A percentile compares a stretch with the other conserved stretches of the same genome.
Evolutionary conservation across 306 rosid species (phyloP).

Genomic region (Cicer bijugum): DNA sequence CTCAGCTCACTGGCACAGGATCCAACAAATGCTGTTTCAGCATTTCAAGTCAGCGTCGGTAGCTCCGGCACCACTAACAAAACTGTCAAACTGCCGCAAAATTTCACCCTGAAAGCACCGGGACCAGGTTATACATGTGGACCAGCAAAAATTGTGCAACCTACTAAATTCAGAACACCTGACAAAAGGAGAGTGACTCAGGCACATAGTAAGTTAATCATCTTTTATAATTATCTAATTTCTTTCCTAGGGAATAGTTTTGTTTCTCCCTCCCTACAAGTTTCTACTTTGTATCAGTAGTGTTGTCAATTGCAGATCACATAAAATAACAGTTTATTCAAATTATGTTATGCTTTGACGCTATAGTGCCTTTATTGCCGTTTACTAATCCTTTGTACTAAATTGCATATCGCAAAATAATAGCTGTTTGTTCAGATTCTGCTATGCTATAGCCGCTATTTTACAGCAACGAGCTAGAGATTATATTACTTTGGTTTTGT

Average conservation of each 20-base stretch:
- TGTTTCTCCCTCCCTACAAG: too few species aligned
- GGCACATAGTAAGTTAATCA: constrained; percentile 72
- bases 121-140: constrained; percentile 95
- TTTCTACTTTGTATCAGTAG: too few species aligned
- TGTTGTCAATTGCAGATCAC: too few species aligned
- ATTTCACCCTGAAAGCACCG: constrained; percentile 76
- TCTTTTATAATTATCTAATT: background rate
- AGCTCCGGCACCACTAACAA: constrained; percentile 67
- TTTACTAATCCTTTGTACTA: too few species aligned
- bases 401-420: too few species aligned
- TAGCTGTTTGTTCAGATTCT: too few species aligned
- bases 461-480: too few species aligned
- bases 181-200: constrained; percentile 87
- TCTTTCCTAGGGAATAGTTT: too few species aligned
- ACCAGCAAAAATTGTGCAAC: constrained; percentile 58
- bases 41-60: constrained; percentile 90
- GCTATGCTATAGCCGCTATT: too few species aligned
- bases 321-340: too few species aligned
- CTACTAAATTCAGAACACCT: constrained; percentile 56
- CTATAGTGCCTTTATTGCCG: too few species aligned
- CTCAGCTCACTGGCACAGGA: constrained; percentile 82
- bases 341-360: too few species aligned
- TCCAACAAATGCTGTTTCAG: constrained; percentile 58
- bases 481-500: constrained; percentile 25
- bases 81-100: constrained; percentile 67